A percentile compares a stretch with the other conserved stretches of the same genome.
phyloP scores from a whole-genome alignment of 495 filamentous ascomycete species.

The Hyaloscypha hepaticicola region DNA sequence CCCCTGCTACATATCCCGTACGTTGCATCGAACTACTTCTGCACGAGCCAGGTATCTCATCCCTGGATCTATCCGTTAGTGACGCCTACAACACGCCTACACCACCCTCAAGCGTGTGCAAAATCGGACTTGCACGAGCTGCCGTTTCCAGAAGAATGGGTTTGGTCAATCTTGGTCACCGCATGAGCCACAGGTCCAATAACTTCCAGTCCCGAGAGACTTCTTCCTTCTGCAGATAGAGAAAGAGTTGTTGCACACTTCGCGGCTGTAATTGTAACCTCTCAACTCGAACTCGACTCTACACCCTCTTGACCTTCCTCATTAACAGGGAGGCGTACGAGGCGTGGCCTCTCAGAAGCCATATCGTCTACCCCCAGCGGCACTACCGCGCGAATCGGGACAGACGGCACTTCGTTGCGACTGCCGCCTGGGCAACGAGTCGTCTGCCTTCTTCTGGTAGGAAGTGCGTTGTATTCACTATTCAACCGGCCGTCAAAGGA shows the following conservation, averaged over 20 bases:
- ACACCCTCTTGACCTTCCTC: constrained; percentile 9
- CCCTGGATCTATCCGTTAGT: constrained; percentile 26
- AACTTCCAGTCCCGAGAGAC: constrained; percentile 28
- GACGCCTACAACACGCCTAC: constrained; percentile 21
- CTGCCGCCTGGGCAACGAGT: constrained; percentile 26
- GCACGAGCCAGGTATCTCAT: constrained; percentile 23
- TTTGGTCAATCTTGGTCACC: constrained; percentile 24
- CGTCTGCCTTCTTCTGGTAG: constrained; percentile 9
- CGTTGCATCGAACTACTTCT: constrained; percentile 18
- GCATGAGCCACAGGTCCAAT: constrained; percentile 28
- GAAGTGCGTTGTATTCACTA: constrained; percentile 27
- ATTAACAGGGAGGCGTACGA: not conserved
- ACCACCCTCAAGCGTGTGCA: constrained; percentile 18
- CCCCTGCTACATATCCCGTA: constrained; percentile 25
- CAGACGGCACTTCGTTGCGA: constrained; percentile 28
- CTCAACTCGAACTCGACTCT: constrained; percentile 5
- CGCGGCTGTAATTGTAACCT: constrained; percentile 15
- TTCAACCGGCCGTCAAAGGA: constrained; percentile 24
- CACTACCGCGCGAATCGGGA: constrained; percentile 27
- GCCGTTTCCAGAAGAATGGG: constrained; percentile 33
- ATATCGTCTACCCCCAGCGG: constrained; percentile 16
- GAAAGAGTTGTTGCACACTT: constrained; percentile 2
- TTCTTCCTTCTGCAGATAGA: constrained; percentile 7
- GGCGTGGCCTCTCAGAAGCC: constrained; percentile 14
- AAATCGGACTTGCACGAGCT: constrained; percentile 26